Conservation (phyloP, 73 alveolate genomes). For the Urostyla sp. region DNA sequence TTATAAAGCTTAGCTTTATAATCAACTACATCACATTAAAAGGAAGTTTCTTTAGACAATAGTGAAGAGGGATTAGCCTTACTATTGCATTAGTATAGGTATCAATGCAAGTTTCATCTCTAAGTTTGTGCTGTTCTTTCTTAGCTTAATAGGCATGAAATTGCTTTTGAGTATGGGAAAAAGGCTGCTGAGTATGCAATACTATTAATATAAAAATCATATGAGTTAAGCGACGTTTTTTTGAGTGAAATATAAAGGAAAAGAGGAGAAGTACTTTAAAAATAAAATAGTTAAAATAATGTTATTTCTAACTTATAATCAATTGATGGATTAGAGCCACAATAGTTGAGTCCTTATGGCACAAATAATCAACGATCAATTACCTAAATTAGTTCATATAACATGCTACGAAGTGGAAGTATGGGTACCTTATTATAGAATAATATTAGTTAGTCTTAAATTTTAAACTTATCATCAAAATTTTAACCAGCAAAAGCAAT, state of each 20-base stretch:
- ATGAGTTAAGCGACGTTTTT: slow-evolving; percentile 30
- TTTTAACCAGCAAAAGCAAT: neutral
- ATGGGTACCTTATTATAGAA: neutral
- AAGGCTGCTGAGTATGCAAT: slow-evolving; percentile 31
- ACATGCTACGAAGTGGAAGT: neutral
- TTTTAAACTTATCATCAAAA: neutral
- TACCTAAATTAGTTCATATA: neutral
- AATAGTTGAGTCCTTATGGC: neutral
- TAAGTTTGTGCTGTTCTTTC: slow-evolving; percentile 62
- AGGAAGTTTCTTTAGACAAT: slow-evolving; percentile 7
- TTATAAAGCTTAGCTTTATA: neutral
- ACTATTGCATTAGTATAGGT: slow-evolving; percentile 49
- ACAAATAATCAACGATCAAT: neutral
- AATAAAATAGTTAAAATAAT: slow-evolving; percentile 25
- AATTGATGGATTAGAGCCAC: neutral
- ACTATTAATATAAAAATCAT: slow-evolving; percentile 20
- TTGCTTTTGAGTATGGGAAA: slow-evolving; percentile 40
- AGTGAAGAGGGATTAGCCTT: neutral
- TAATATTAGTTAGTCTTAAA: neutral
- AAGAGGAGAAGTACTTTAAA: neutral
- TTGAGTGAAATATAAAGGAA: neutral
- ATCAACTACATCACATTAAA: neutral
- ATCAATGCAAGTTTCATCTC: slow-evolving; percentile 62
- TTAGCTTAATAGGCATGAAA: slow-evolving; percentile 37
- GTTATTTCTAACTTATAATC: slow-evolving; percentile 18